phyloP scores from a whole-genome alignment of 441 rosid species.

The Gossypium schwendimanii region DNA sequence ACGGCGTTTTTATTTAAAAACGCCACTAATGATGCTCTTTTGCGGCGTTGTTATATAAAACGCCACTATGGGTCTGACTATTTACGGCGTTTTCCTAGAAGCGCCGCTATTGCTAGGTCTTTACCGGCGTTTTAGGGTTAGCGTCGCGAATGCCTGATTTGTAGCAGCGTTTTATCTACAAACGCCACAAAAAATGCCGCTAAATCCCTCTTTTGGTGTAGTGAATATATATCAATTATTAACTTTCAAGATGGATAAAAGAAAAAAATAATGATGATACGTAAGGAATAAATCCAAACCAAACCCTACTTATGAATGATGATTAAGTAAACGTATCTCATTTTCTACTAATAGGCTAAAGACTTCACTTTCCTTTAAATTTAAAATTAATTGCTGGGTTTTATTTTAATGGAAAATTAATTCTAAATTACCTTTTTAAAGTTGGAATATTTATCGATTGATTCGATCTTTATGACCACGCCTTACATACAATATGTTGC shows the following conservation, averaged over 20 bases:
- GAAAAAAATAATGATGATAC: background rate
- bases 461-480: background rate
- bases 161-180: no score
- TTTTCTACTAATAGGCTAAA: slow-evolving; percentile 22
- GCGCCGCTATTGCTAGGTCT: no score
- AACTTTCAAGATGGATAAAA: background rate
- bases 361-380: background rate
- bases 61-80: no score
- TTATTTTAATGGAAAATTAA: slow-evolving; percentile 3
- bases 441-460: background rate
- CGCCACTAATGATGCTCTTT: no score
- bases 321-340: slow-evolving; percentile 28
- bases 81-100: no score
- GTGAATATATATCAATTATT: background rate
- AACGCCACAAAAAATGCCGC: no score
- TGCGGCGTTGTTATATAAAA: no score
- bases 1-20: no score
- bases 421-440: background rate
- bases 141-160: no score
- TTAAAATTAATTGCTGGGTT: background rate
- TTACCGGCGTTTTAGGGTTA: no score
- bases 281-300: slow-evolving; percentile 30
- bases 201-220: no score
- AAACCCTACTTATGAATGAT: slow-evolving; percentile 46
- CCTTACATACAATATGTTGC: background rate